Evolutionary conservation across 2,329 filamentous ascomycete genomes (phyloP), one percentile per base, ranked within the genome.

Genomic region (Cylindrodendrum hubeiense): DNA sequence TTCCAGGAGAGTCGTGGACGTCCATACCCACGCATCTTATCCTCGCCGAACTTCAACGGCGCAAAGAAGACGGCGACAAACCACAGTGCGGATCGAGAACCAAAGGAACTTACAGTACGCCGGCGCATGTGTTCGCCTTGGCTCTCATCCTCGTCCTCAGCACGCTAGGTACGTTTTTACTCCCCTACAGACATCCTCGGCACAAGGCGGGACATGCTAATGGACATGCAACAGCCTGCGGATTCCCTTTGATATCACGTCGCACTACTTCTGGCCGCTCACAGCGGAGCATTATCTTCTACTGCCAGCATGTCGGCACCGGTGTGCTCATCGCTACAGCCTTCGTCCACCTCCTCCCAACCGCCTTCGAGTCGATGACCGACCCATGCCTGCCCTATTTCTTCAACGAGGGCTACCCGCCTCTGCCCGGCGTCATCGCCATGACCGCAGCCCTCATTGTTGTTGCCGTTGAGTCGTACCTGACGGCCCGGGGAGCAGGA

Each of bases 321-420:
- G 93, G 93, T 64, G 93, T 96, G 21, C 83, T 96, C n/a, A 91
- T 96, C 67, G 93, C 93, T 12, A 96, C 93, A 1, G 93, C 93
- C 60, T 96, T 96, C 74, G 92, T 95, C 26, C 93, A 95, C 80
- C 84, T 92, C 13, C 85, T 91, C 4, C 90, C 89, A 58, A 92
- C 88, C 26, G 90, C 91, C 1, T 93, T 93, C 72, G 78, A 84
- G 63, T 90, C 89, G 43, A 82, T 92, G 21, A 91, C 86, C 69
- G 87, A 92, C 67, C 90, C 90, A 46, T 93, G 91, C 73, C 88
- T 97, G 0, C 93, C 94, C 9, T 83, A 86, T 62, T 91, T 94
- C 76, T 97, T 95, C 87, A 95, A 88, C 77, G 76, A 91, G 67
- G 87, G 88, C n/a, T 97, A 96, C 77, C 88, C 86, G 50, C 93